These are phyloP conservation scores for Boletellus sp. DNA, from an alignment of 768 basidiomycete genomes.

Conservation along the genomic window DNA sequence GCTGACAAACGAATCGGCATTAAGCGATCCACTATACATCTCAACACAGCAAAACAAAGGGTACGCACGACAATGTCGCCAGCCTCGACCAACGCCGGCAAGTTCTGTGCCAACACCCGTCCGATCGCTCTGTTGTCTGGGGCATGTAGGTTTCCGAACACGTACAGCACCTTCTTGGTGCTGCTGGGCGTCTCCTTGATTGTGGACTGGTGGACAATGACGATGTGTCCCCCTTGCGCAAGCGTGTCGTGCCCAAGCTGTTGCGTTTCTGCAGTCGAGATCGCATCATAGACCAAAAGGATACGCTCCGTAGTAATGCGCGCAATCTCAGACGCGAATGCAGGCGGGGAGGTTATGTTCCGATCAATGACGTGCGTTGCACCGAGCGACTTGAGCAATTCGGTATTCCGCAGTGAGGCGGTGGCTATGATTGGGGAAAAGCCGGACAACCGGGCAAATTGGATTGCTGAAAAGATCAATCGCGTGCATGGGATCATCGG, in stretches of 20 bases:
- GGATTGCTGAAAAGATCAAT: conserved; percentile 23
- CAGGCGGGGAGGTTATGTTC: conserved; percentile 9
- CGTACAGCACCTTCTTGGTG: conserved; percentile 14
- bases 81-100: conserved; percentile 9
- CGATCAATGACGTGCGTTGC: conserved; percentile 38
- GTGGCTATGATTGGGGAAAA: conserved; percentile 40
- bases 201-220: conserved; percentile 2
- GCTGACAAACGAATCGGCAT: not conserved
- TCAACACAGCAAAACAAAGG: not conserved
- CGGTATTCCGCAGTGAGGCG: conserved; percentile 34
- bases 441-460: conserved; percentile 33
- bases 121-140: conserved; percentile 14
- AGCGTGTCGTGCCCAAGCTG: conserved; percentile 32
- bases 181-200: conserved; percentile 15
- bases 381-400: conserved; percentile 33
- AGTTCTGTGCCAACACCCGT: conserved; percentile 7
- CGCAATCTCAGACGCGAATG: conserved; percentile 14
- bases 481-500: no score
- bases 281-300: conserved; percentile 23
- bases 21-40: not conserved
- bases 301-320: conserved; percentile 13
- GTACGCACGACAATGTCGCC: conserved; percentile 18
- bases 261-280: conserved; percentile 32
- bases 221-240: conserved; percentile 29
- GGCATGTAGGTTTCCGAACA: conserved; percentile 9